Evolutionary conservation across 495 filamentous ascomycete genomes (phyloP).

Genomic region (Annulohypoxylon stygium): DNA sequence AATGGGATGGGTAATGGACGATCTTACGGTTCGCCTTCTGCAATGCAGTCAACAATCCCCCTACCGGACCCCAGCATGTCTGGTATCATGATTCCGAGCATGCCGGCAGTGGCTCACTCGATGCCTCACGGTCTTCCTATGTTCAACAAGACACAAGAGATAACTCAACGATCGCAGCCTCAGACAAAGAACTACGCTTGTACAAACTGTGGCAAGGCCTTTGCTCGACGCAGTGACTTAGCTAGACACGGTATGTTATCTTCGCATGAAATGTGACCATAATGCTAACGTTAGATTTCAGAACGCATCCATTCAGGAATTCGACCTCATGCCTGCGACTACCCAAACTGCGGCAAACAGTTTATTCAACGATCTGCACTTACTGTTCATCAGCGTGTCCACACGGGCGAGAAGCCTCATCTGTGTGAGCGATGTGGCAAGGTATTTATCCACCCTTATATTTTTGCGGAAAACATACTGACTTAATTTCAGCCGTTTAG

Average conservation of each 20-base stretch:
- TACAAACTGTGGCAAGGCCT: slow-evolving; percentile 88
- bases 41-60: slow-evolving; percentile 61
- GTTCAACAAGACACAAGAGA: slow-evolving; percentile 52
- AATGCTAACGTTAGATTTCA: slow-evolving; percentile 58
- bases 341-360: slow-evolving; percentile 89
- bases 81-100: slow-evolving; percentile 52
- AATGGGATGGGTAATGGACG: slow-evolving; percentile 60
- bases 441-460: slow-evolving; percentile 65
- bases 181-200: slow-evolving; percentile 86
- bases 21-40: slow-evolving; percentile 48
- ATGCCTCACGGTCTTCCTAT: slow-evolving; percentile 49
- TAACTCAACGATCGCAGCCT: slow-evolving; percentile 50
- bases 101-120: slow-evolving; percentile 47
- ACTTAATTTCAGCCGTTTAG: slow-evolving; percentile 84
- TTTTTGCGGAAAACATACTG: slow-evolving; percentile 35
- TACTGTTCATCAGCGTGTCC: slow-evolving; percentile 94
- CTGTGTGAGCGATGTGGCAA: slow-evolving; percentile 98
- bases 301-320: slow-evolving; percentile 96
- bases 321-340: slow-evolving; percentile 92
- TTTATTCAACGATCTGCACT: slow-evolving; percentile 98
- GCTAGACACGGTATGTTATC: slow-evolving; percentile 86
- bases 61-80: slow-evolving; percentile 64
- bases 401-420: slow-evolving; percentile 98
- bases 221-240: slow-evolving; percentile 93
- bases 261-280: background rate